phyloP scores from a whole-genome alignment of 2,329 filamentous ascomycete species.

The Talaromyces sp. region DNA sequence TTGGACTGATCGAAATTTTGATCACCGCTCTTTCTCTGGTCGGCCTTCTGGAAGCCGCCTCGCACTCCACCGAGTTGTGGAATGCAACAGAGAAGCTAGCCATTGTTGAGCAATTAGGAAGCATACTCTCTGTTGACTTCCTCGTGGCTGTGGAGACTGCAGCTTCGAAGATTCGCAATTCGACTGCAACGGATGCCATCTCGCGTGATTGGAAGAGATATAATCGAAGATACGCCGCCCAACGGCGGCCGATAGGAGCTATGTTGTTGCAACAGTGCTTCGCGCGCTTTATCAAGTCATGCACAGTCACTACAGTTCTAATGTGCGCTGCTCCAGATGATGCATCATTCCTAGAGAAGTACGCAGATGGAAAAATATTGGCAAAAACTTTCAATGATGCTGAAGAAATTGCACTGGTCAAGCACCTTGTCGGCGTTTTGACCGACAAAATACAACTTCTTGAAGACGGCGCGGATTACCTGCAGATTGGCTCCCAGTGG shows the following conservation, averaged over 20 bases:
- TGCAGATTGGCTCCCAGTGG: slow-evolving; percentile 77
- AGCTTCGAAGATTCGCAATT: slow-evolving; percentile 84
- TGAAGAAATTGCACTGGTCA: slow-evolving; percentile 45
- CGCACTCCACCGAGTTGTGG: slow-evolving; percentile 79
- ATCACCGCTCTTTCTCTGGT: slow-evolving; percentile 80
- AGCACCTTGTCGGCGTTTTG: slow-evolving; percentile 66
- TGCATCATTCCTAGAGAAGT: slow-evolving; percentile 68
- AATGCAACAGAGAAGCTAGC: slow-evolving; percentile 67
- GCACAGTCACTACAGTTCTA: slow-evolving; percentile 68
- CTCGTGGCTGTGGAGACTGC: slow-evolving; percentile 83
- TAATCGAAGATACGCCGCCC: slow-evolving; percentile 74
- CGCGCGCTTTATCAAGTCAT: slow-evolving; percentile 76
- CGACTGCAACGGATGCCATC: slow-evolving; percentile 60
- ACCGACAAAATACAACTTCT: slow-evolving; percentile 80
- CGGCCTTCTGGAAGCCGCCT: slow-evolving; percentile 81
- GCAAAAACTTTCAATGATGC: slow-evolving; percentile 24
- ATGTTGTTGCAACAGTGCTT: slow-evolving; percentile 89
- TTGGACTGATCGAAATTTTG: slow-evolving; percentile 62
- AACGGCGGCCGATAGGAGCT: slow-evolving; percentile 77
- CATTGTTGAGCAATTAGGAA: slow-evolving; percentile 67
- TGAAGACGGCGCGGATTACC: slow-evolving; percentile 85
- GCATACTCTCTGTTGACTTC: slow-evolving; percentile 77
- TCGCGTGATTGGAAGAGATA: slow-evolving; percentile 86
- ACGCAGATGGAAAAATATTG: slow-evolving; percentile 47
- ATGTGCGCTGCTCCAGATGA: slow-evolving; percentile 59